A percentile compares a stretch with the other conserved stretches of the same genome.
Conservation (phyloP, 176 grass and related monocot genomes). For the Bromus sterilis region DNA sequence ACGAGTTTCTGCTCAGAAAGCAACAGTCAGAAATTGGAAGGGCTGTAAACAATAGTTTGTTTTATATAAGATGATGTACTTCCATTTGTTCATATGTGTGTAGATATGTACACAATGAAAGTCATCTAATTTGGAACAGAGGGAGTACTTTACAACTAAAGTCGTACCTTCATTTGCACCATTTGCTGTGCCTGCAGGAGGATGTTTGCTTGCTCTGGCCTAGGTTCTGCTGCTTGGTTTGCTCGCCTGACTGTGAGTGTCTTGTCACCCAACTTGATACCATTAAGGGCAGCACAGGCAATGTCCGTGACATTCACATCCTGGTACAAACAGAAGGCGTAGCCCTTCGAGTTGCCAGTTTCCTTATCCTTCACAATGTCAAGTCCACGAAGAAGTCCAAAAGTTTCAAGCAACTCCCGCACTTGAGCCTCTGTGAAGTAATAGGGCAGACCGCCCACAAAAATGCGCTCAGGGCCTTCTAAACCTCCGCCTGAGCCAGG, state of each 20-base stretch:
- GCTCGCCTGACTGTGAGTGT: constrained; percentile 89
- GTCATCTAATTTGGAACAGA: no score
- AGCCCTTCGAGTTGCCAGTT: constrained; percentile 94
- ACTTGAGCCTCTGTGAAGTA: constrained; percentile 97
- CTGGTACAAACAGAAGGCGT: constrained; percentile 92
- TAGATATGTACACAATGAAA: no score
- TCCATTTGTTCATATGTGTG: no score
- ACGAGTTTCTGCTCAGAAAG: constrained; percentile 55
- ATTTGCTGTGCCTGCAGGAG: constrained; percentile 85
- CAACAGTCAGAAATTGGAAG: constrained; percentile 15
- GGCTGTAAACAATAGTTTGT: no score
- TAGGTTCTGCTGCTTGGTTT: constrained; percentile 82
- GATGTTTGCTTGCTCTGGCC: constrained; percentile 78
- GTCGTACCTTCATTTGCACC: constrained; percentile 74
- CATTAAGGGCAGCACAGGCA: constrained; percentile 93
- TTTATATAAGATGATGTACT: no score
- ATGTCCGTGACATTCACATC: constrained; percentile 85
- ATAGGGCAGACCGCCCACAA: constrained; percentile 93
- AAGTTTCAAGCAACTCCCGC: constrained; percentile 81
- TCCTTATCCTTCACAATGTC: constrained; percentile 97
- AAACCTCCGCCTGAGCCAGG: constrained; percentile 76
- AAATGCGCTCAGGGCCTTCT: constrained; percentile 93
- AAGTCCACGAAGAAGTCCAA: constrained; percentile 82
- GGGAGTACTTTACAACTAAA: no score
- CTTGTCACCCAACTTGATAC: constrained; percentile 95